These are phyloP conservation scores for Barnettozyma wickerhamii DNA, from an alignment of 805 yeast species.

Conservation along the genomic window DNA sequence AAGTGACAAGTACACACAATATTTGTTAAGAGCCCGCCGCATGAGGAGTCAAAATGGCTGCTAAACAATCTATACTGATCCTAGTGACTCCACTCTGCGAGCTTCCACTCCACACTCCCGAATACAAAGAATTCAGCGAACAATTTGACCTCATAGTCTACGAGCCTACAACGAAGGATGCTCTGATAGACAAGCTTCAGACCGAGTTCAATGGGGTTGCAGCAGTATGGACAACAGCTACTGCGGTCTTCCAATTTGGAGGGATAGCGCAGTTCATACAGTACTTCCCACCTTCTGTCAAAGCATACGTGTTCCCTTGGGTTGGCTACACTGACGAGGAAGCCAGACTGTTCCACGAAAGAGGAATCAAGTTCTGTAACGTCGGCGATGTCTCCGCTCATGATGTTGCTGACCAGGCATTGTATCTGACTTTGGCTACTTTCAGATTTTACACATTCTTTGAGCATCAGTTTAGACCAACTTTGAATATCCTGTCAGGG, in stretches of 20 bases:
- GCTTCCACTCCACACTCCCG: conserved; percentile 41
- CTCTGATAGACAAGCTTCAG: conserved; percentile 38
- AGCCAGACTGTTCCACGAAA: conserved; percentile 37
- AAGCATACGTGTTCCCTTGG: conserved; percentile 50
- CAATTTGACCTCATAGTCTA: conserved; percentile 38
- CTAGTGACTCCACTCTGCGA: conserved; percentile 30
- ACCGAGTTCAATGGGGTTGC: conserved; percentile 35
- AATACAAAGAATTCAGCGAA: conserved; percentile 38
- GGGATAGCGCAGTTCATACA: conserved; percentile 42
- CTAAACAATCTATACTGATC: conserved; percentile 27
- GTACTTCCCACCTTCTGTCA: conserved; percentile 42
- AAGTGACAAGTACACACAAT: too few species aligned
- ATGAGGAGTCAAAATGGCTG: too few species aligned
- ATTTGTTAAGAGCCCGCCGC: too few species aligned
- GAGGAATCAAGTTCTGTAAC: conserved; percentile 54
- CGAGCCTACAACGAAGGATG: conserved; percentile 36
- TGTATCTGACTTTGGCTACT: conserved; percentile 52
- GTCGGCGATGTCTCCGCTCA: conserved; percentile 55
- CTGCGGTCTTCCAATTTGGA: conserved; percentile 38
- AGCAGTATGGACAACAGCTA: conserved; percentile 55
- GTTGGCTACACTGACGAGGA: conserved; percentile 59
- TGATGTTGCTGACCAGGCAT: conserved; percentile 71
- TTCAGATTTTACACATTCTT: conserved; percentile 54
- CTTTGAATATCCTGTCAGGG: conserved; percentile 39
- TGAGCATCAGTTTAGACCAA: conserved; percentile 37